Conservation (phyloP, 2,329 filamentous ascomycete genomes). For the Colletotrichum lentis region DNA sequence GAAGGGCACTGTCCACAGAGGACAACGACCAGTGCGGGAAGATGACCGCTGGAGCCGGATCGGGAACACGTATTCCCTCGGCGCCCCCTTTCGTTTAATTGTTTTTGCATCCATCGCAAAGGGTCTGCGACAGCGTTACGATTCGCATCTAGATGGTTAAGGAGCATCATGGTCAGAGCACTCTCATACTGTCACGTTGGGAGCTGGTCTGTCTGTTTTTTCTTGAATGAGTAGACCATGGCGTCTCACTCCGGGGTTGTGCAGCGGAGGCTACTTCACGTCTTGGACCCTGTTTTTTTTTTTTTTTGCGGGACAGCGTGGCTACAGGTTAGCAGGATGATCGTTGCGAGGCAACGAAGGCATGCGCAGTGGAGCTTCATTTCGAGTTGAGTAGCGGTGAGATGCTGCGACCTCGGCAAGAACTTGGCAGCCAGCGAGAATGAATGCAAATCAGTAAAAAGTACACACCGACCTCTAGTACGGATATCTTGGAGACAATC, state of each 20-base stretch:
- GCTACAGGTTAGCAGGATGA: constrained; percentile 36
- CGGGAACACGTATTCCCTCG: constrained; percentile 7
- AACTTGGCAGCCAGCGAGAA: constrained; percentile 24
- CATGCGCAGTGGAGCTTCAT: constrained; percentile 23
- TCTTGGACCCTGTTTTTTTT: constrained; percentile 12
- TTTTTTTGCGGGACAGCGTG: constrained; percentile 30
- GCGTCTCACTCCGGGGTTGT: constrained; percentile 15
- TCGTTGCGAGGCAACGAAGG: constrained; percentile 35
- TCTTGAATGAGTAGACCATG: constrained; percentile 8
- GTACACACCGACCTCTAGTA: not conserved
- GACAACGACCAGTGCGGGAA: constrained; percentile 22
- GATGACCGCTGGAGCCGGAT: constrained; percentile 3
- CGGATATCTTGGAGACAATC: not conserved
- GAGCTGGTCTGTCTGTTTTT: constrained; percentile 25
- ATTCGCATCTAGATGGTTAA: constrained; percentile 33
- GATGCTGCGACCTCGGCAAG: constrained; percentile 23
- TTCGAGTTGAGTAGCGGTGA: constrained; percentile 34
- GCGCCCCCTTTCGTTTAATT: constrained; percentile 35
- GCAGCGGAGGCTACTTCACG: constrained; percentile 34
- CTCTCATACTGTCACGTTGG: not conserved
- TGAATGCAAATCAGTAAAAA: constrained; percentile 37
- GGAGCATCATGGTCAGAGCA: constrained; percentile 25
- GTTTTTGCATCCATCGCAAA: constrained; percentile 34
- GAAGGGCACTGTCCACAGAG: constrained; percentile 26
- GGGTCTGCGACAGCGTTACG: constrained; percentile 30